Conservation (phyloP, 768 basidiomycete genomes). For the Tricholomella constricta region DNA sequence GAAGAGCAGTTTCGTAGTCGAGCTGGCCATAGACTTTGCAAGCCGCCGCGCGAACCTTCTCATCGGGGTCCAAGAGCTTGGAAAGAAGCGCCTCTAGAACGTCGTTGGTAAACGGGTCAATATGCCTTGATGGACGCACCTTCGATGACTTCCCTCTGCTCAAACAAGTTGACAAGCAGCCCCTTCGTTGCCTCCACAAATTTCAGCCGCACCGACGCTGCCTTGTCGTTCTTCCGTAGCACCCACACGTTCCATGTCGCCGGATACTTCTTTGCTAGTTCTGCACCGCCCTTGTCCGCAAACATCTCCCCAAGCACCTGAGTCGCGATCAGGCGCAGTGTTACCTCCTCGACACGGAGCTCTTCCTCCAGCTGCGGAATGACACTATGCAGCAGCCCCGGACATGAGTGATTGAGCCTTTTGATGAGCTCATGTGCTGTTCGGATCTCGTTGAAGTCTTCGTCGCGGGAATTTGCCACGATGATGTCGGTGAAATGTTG, state of each 20-base stretch:
- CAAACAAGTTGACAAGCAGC: constrained; percentile 65
- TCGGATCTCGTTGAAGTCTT: constrained; percentile 68
- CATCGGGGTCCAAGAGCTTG: constrained; percentile 87
- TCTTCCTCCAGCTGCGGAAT: constrained; percentile 94
- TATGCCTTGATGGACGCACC: constrained; percentile 42
- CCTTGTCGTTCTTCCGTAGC: constrained; percentile 75
- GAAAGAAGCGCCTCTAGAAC: constrained; percentile 53
- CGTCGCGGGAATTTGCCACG: constrained; percentile 57
- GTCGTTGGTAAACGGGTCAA: not conserved
- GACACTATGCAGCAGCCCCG: constrained; percentile 82
- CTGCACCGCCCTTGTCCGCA: constrained; percentile 68
- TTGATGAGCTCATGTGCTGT: constrained; percentile 86
- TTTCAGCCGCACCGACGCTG: constrained; percentile 66
- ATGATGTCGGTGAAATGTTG: constrained; percentile 94
- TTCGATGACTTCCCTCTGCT: constrained; percentile 70
- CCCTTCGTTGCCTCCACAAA: constrained; percentile 73
- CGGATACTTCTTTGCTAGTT: constrained; percentile 80
- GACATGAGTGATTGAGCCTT: constrained; percentile 77
- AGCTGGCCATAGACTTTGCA: constrained; percentile 81
- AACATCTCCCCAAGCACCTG: constrained; percentile 91
- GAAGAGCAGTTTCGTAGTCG: constrained; percentile 89
- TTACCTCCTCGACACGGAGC: constrained; percentile 71
- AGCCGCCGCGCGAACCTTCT: constrained; percentile 83
- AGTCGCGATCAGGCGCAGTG: constrained; percentile 78
- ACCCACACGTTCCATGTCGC: constrained; percentile 87